phyloP scores from a whole-genome alignment of 805 yeast genomes.

The Saccharomycodes ludwigii region DNA sequence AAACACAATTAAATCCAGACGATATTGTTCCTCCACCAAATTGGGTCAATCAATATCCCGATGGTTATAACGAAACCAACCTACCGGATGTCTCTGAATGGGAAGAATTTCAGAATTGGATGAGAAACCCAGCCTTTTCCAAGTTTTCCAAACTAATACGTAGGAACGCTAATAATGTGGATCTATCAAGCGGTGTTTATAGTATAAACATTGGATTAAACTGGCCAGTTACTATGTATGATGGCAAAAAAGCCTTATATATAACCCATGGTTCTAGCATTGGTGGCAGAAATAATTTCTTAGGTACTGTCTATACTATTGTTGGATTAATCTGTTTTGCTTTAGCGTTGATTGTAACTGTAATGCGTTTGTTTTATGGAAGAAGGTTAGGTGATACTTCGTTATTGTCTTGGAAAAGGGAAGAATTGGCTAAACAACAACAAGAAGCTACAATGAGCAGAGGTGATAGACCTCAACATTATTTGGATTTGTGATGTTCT shows the following conservation, averaged over 20 bases:
- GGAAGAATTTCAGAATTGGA: slow-evolving; percentile 93
- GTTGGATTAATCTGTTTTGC: slow-evolving; percentile 61
- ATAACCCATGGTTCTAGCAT: slow-evolving; percentile 58
- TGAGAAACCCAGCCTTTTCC: slow-evolving; percentile 76
- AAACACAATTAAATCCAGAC: slow-evolving; percentile 50
- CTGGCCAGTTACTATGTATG: slow-evolving; percentile 61
- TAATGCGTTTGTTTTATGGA: slow-evolving; percentile 48
- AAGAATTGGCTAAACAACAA: too few species aligned
- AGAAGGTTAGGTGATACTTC: slow-evolving; percentile 63
- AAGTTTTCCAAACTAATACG: slow-evolving; percentile 52
- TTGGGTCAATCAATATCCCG: slow-evolving; percentile 69
- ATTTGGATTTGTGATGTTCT: too few species aligned
- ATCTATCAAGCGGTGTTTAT: slow-evolving; percentile 45
- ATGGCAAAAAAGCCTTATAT: slow-evolving; percentile 46
- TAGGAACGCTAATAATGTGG: slow-evolving; percentile 36
- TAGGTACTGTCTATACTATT: slow-evolving; percentile 64
- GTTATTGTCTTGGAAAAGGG: slow-evolving; percentile 62
- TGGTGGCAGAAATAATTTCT: slow-evolving; percentile 65
- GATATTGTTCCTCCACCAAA: slow-evolving; percentile 91
- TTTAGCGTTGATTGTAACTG: slow-evolving; percentile 38
- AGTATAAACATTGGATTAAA: slow-evolving; percentile 58
- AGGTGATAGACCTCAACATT: too few species aligned
- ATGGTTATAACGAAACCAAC: slow-evolving; percentile 79
- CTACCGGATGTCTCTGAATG: slow-evolving; percentile 63
- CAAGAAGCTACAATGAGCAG: too few species aligned